Base-by-base conservation (phyloP, 805 yeast species). In the Candida chilensis region DNA sequence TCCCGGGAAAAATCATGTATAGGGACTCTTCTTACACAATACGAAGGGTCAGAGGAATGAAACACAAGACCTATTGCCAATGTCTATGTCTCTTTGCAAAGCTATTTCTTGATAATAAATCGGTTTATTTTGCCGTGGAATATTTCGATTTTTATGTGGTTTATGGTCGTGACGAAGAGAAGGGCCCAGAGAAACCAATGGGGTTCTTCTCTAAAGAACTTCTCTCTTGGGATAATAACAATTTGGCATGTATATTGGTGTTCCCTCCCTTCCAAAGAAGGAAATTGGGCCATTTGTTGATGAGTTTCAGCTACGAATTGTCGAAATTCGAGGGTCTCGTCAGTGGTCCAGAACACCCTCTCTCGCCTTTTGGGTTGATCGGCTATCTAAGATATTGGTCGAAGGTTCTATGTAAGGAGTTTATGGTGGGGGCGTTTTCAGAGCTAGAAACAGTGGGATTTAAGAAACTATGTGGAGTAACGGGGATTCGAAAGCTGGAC, bases 151-250 rank as follows among this genome's bases (percentile, higher is more conserved):
- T 86, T 51, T 92, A 77, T 50, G 66, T 86, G 17, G 60, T 78
- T 3, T 84, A 79, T 47, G 79, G 82, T 16, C 52, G 51, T 2
- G 59, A 61, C 16, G 46, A 48, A 21, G 56, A 56, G 2, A 44
- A 30, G 30, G 13, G 18, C 8, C 9, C 61, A 36, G 38, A 55
- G 40, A 49, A 57, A 31, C 88, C 90, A 2, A 78, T 88, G 79
- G 98, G 96, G 1, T 92, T 86, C 48, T 92, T 86, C 46, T 87
- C 96, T 10, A 83, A 84, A 42, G 98, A 92, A 45, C 57, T 80
- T 27, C 58, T 81, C 1, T 78, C 95, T 0, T 74, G 76, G 69
- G 90, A 83, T 31, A 67, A 74, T 30, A 84, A 88, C 50, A 92
- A 90, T 47, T 59, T 92, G 22, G 96, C 96, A 0, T 92, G 97